phyloP scores from a whole-genome alignment of 116 monocot species.

The Phalaenopsis hybrid region DNA sequence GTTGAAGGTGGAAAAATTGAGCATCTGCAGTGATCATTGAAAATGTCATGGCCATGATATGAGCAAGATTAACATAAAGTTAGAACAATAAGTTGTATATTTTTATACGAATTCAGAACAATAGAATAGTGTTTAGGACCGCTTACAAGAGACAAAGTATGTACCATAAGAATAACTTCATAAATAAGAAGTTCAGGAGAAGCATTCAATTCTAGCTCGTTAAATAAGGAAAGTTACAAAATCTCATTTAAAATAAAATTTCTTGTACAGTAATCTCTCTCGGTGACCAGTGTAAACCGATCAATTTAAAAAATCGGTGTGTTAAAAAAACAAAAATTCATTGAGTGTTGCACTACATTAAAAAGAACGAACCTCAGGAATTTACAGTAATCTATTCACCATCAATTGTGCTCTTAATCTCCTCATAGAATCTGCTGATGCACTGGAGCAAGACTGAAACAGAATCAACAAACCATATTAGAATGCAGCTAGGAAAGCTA shows the following conservation, averaged over 20 bases:
- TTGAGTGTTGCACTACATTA: background rate
- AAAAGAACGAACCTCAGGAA: background rate
- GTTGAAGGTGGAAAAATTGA: background rate
- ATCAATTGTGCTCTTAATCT: background rate
- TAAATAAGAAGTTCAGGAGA: too few relatives aligned
- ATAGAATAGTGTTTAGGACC: background rate
- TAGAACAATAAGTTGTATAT: background rate
- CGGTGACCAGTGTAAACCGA: background rate
- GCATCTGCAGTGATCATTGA: background rate
- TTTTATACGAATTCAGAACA: background rate
- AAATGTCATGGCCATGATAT: background rate
- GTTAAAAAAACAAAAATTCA: background rate
- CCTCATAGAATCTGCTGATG: background rate
- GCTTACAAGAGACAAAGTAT: background rate
- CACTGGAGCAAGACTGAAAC: conserved; percentile 1
- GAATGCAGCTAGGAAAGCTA: background rate
- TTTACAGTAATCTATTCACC: background rate
- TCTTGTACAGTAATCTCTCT: background rate
- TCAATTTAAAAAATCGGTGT: background rate
- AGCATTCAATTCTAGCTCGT: too few relatives aligned
- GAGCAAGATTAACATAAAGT: too few relatives aligned
- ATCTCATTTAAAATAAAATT: background rate
- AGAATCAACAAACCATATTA: background rate
- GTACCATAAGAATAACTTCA: background rate
- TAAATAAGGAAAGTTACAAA: background rate